Percentiles rank a stretch among this genome's conserved stretches.
These are phyloP conservation scores for Aspergillus steynii DNA, from an alignment of 495 filamentous ascomycete genomes.

Conservation along the genomic window DNA sequence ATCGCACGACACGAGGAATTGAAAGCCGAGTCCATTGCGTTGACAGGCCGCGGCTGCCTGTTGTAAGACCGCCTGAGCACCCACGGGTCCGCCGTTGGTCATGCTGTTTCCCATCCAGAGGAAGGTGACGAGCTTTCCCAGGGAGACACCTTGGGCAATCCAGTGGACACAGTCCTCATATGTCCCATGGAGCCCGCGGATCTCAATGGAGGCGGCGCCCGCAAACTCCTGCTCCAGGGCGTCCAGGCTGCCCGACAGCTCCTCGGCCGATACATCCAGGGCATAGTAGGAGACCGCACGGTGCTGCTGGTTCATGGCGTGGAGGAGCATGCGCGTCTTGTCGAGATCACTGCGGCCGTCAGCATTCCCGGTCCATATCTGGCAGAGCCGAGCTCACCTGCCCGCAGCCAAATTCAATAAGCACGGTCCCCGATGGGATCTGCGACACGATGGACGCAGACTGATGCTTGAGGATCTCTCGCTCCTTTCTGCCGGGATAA, in stretches of 20 bases:
- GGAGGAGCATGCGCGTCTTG: background rate
- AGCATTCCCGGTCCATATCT: background rate
- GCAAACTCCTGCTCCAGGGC: background rate
- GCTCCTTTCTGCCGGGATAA: slow-evolving; percentile 1
- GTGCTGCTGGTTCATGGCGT: background rate
- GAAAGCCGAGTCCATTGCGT: background rate
- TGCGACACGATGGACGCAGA: background rate
- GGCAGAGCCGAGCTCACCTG: background rate
- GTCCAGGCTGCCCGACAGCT: background rate
- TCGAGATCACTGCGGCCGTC: background rate
- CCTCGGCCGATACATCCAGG: background rate
- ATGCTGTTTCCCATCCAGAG: slow-evolving; percentile 7
- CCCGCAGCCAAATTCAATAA: slow-evolving; percentile 6
- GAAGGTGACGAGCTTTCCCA: background rate
- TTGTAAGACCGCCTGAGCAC: background rate
- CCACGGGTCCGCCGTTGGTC: background rate
- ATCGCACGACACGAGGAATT: slow-evolving; percentile 2
- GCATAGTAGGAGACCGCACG: background rate
- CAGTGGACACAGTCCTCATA: background rate
- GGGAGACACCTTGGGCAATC: background rate
- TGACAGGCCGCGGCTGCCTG: background rate
- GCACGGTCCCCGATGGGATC: background rate
- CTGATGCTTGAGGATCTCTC: background rate
- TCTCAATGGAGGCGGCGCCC: background rate
- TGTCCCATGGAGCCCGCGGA: slow-evolving; percentile 1